phyloP scores from a whole-genome alignment of 257 asterid genomes.

The Linderniella brevidens region DNA sequence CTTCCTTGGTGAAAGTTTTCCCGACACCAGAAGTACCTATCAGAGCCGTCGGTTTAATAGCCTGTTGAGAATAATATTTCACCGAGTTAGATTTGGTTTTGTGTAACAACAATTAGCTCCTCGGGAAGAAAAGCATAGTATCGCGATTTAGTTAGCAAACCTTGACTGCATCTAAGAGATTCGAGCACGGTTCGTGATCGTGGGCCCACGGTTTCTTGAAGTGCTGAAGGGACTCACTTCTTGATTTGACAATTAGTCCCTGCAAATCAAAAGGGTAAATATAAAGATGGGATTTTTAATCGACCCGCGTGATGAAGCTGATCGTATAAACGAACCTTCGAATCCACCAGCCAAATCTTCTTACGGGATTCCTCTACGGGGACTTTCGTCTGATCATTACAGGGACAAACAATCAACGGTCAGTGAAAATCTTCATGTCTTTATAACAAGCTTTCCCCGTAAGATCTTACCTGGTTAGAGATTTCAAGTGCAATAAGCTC shows the following conservation, averaged over 20 bases:
- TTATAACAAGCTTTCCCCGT: constrained; percentile 2
- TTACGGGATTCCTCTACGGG: constrained; percentile 46
- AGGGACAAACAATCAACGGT: constrained; percentile 2
- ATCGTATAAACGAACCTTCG: constrained; percentile 26
- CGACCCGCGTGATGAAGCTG: background rate
- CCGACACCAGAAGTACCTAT: constrained; percentile 73
- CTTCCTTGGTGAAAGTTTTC: constrained; percentile 47
- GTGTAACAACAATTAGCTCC: background rate
- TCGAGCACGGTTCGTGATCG: constrained; percentile 45
- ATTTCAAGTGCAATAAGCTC: constrained; percentile 71
- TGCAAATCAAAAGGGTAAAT: constrained; percentile 10
- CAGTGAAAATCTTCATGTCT: background rate
- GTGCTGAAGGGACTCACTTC: constrained; percentile 53
- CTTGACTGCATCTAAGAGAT: constrained; percentile 45
- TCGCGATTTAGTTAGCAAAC: constrained; percentile 14
- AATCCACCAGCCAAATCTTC: constrained; percentile 72
- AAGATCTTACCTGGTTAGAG: constrained; percentile 32
- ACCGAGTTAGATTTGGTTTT: constrained; percentile 1
- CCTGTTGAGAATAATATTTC: constrained; percentile 32
- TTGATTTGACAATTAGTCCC: constrained; percentile 51
- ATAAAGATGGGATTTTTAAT: too few relatives aligned
- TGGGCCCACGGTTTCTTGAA: constrained; percentile 65
- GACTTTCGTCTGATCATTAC: constrained; percentile 23
- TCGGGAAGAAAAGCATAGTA: background rate
- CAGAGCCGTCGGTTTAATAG: constrained; percentile 47